Evolutionary conservation across 2,329 filamentous ascomycete genomes (phyloP).

Genomic region (Stagonosporopsis cucurbitacearum): DNA sequence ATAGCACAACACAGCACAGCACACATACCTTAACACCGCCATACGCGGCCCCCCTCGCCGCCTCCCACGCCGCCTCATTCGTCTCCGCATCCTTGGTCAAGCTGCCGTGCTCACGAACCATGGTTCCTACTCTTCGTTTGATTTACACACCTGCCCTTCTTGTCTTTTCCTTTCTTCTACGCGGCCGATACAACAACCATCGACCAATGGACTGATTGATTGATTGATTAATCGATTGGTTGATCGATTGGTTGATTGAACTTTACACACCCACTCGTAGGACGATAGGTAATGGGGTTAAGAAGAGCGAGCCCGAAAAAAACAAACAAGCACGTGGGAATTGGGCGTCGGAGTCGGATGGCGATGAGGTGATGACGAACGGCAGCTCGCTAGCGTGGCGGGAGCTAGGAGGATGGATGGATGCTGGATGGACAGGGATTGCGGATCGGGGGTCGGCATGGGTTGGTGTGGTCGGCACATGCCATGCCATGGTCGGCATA

Average conservation of each 20-base stretch:
- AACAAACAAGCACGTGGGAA: not conserved
- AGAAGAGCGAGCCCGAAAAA: no score
- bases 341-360: not conserved
- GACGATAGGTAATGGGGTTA: no score
- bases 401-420: not conserved
- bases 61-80: slow-evolving; percentile 73
- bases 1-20: not conserved
- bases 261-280: no score
- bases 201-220: no score
- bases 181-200: not conserved
- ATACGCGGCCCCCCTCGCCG: slow-evolving; percentile 68
- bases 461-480: no score
- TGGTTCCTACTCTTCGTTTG: slow-evolving; percentile 1
- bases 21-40: slow-evolving; percentile 68
- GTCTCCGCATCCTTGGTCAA: slow-evolving; percentile 69
- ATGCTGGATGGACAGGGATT: slow-evolving; percentile 2
- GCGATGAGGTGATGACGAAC: slow-evolving; percentile 11
- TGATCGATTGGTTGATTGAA: no score
- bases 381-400: not conserved
- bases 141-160: not conserved
- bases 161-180: not conserved
- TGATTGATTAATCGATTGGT: no score
- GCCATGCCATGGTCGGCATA: no score
- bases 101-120: slow-evolving; percentile 61
- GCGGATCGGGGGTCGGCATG: not conserved